These are phyloP conservation scores for Boletus fagicola DNA, from an alignment of 768 basidiomycete species.

Conservation along the genomic window DNA sequence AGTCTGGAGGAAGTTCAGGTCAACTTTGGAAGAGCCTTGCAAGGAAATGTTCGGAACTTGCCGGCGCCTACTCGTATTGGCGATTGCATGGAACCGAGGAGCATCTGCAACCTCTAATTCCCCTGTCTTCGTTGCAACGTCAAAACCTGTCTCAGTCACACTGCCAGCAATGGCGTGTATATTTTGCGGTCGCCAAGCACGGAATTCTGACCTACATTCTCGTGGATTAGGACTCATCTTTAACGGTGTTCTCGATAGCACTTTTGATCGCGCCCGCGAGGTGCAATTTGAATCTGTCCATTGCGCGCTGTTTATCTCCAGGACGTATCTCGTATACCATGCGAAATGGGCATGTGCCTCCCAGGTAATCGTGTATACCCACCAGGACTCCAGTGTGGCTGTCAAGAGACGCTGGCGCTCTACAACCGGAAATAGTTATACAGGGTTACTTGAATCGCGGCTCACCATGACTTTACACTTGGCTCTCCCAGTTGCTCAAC, in stretches of 20 bases:
- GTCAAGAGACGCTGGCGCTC: conserved; percentile 4
- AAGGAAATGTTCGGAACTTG: conserved; percentile 23
- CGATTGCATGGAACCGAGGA: conserved; percentile 20
- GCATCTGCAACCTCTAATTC: conserved; percentile 11
- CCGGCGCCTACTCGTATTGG: conserved; percentile 16
- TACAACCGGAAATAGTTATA: conserved; percentile 2
- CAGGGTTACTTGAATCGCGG: conserved; percentile 11
- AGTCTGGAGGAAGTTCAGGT: conserved; percentile 23
- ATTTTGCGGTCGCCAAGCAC: conserved; percentile 6
- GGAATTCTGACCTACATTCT: conserved; percentile 15
- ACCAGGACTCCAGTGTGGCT: conserved; percentile 1
- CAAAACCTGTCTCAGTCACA: conserved; percentile 19
- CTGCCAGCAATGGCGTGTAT: neutral
- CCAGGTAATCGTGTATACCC: neutral
- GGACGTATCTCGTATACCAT: conserved; percentile 3
- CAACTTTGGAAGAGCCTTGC: conserved; percentile 11
- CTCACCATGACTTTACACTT: conserved; percentile 8
- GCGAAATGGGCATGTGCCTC: conserved; percentile 5
- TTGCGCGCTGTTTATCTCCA: conserved; percentile 20
- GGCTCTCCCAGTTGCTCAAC: neutral
- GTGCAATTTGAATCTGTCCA: conserved; percentile 22
- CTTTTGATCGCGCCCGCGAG: conserved; percentile 13
- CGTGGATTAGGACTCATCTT: conserved; percentile 4
- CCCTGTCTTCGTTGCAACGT: conserved; percentile 24
- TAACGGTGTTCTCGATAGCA: conserved; percentile 13